A percentile compares a stretch with the other conserved stretches of the same genome.
phyloP scores from a whole-genome alignment of 2,329 filamentous ascomycete genomes.

The Thelonectria olida region DNA sequence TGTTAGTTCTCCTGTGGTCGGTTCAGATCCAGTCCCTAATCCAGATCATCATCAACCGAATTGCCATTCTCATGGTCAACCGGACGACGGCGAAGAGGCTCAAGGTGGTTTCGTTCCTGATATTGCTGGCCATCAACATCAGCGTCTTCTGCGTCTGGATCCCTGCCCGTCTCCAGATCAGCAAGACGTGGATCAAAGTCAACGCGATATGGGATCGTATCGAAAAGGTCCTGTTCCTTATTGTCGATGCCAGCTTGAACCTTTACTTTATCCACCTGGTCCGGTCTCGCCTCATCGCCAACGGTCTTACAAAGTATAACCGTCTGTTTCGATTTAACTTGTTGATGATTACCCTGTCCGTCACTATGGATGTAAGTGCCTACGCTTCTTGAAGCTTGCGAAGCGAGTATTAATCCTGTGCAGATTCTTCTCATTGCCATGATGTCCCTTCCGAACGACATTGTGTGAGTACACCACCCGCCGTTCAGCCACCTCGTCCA shows the following conservation, averaged over 20 bases:
- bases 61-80: slow-evolving; percentile 57
- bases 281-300: slow-evolving; percentile 54
- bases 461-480: slow-evolving; percentile 36
- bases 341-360: slow-evolving; percentile 42
- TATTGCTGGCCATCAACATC: slow-evolving; percentile 60
- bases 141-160: slow-evolving; percentile 65
- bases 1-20: slow-evolving; percentile 46
- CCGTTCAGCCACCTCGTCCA: too few species aligned
- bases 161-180: slow-evolving; percentile 57
- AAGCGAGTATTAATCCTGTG: not conserved
- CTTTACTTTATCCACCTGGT: slow-evolving; percentile 61
- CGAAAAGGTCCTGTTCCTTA: slow-evolving; percentile 61
- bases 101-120: slow-evolving; percentile 53
- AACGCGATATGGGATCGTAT: slow-evolving; percentile 63
- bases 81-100: slow-evolving; percentile 48
- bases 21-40: slow-evolving; percentile 60
- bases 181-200: slow-evolving; percentile 50
- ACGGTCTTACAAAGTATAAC: slow-evolving; percentile 60
- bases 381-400: rapidly evolving
- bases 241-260: slow-evolving; percentile 60
- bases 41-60: slow-evolving; percentile 66
- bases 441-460: slow-evolving; percentile 43
- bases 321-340: slow-evolving; percentile 50
- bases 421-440: slow-evolving; percentile 42
- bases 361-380: slow-evolving; percentile 40